Percentiles rank a stretch among this genome's conserved stretches.
These are phyloP conservation scores for Sequoiadendron giganteum DNA, from an alignment of 75 land plant genomes.

Conservation along the genomic window DNA sequence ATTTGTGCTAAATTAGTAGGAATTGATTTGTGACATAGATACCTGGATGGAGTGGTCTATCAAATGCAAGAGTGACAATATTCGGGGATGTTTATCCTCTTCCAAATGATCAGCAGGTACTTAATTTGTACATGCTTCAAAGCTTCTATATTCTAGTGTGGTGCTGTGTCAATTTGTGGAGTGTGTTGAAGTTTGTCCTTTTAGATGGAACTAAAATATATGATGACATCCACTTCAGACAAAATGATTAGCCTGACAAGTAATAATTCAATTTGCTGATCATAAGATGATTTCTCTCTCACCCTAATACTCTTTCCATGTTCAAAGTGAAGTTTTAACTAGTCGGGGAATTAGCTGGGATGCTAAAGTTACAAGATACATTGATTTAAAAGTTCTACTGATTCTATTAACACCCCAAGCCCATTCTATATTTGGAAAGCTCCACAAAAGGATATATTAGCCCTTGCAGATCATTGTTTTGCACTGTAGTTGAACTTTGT, in stretches of 20 bases:
- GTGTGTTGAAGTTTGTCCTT: not conserved
- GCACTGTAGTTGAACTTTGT: not conserved
- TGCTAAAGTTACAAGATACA: not conserved
- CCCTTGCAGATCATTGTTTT: not conserved
- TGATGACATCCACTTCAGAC: not conserved
- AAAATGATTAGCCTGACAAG: not conserved
- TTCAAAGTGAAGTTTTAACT: not conserved
- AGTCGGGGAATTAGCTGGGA: not conserved
- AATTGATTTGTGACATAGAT: slow-evolving; percentile 39
- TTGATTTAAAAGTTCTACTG: too few species aligned
- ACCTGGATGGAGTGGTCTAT: slow-evolving; percentile 98
- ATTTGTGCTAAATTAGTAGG: not conserved
- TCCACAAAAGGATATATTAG: not conserved
- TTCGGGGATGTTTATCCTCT: slow-evolving; percentile 96
- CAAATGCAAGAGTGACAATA: slow-evolving; percentile 95
- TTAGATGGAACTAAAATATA: not conserved
- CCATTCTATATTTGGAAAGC: not conserved
- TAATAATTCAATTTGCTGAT: not conserved
- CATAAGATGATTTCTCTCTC: not conserved
- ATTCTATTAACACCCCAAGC: too few species aligned
- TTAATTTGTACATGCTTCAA: not conserved
- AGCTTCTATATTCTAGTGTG: not conserved
- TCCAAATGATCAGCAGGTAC: slow-evolving; percentile 84
- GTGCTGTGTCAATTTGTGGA: not conserved
- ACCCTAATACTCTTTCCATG: not conserved